Evolutionary conservation across 164 flowering plant genomes (phyloP).

Genomic region (Malania oleifera): DNA sequence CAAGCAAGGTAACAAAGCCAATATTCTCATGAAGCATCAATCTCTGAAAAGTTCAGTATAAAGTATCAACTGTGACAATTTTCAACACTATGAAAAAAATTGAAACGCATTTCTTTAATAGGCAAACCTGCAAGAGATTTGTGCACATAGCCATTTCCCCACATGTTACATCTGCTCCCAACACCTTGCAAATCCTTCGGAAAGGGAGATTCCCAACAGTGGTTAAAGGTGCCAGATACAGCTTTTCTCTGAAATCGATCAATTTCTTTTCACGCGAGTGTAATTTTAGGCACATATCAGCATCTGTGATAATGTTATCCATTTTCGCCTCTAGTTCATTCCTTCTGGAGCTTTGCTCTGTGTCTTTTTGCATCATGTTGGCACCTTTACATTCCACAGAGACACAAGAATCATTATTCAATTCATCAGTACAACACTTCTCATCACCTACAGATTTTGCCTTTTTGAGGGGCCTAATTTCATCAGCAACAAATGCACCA

Average conservation of each 20-base stretch:
- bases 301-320: conserved; percentile 28
- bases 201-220: conserved; percentile 98
- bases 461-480: conserved; percentile 59
- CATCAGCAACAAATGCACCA: conserved; percentile 29
- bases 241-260: conserved; percentile 78
- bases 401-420: conserved; percentile 29
- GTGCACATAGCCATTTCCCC: conserved; percentile 99
- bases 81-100: too few species aligned
- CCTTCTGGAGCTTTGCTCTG: conserved; percentile 14
- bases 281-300: conserved; percentile 52
- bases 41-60: too few species aligned
- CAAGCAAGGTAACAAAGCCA: too few species aligned
- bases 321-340: conserved; percentile 20
- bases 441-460: conserved; percentile 41
- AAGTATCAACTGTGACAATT: too few species aligned
- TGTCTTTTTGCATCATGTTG: conserved; percentile 16
- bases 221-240: conserved; percentile 94
- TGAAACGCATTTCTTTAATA: not conserved
- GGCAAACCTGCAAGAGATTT: conserved; percentile 87
- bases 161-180: conserved; percentile 96
- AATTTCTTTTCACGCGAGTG: conserved; percentile 89
- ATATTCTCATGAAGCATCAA: too few species aligned
- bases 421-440: conserved; percentile 18
- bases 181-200: conserved; percentile 77
- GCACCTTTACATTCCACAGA: conserved; percentile 17